Base-by-base conservation (phyloP, 23 red algal species). In the Agarophyton chilense region DNA sequence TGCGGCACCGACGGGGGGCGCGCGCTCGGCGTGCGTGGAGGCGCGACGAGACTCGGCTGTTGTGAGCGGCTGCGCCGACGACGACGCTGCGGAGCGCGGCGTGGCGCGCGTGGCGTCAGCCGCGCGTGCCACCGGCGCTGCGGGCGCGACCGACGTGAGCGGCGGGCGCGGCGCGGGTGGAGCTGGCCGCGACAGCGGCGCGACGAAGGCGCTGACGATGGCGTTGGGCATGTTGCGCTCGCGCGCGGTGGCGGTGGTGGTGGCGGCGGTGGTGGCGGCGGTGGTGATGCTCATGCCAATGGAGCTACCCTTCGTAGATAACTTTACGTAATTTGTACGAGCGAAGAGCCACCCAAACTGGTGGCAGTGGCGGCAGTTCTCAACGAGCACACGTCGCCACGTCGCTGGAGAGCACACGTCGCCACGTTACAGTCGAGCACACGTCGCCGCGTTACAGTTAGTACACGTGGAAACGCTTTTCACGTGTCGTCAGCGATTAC, bases 151-250 rank as follows among this genome's bases (percentile, higher is more conserved):
- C n/a, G n/a, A n/a, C n/a, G n/a, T n/a, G n/a, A n/a, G n/a, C n/a
- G n/a, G n/a, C 43, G 68, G 6, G 38, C 68, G 68, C 21, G 32
- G 10, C 34, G 32, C 2, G 32, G 1, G 39, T 38, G 68, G 39
- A 39, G 21, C 1, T 1, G 40, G 40, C 68, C 45, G 68, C 68
- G 68, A 7, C 9, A 74, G 68, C 68, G 68, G 68, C 32, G 68
- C 39, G 10, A 74, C 68, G 43, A 74, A 74, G 68, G 68, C 68
- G 41, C 68, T 39, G 39, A 74, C 40, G 64, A 22, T 42, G 64
- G n/a, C 65, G 9, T 4, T 72, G 13, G 14, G 9, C 65, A n/a
- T n/a, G n/a, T n/a, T n/a, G n/a, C n/a, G n/a, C n/a, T n/a, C 56
- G 3, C 56, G 56, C 56, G 56, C 14, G 7, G 51, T 18, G 51